These are phyloP conservation scores for Coemansia sp. DNA, from an alignment of 192 early-diverging fungal genomes.

Conservation along the genomic window DNA sequence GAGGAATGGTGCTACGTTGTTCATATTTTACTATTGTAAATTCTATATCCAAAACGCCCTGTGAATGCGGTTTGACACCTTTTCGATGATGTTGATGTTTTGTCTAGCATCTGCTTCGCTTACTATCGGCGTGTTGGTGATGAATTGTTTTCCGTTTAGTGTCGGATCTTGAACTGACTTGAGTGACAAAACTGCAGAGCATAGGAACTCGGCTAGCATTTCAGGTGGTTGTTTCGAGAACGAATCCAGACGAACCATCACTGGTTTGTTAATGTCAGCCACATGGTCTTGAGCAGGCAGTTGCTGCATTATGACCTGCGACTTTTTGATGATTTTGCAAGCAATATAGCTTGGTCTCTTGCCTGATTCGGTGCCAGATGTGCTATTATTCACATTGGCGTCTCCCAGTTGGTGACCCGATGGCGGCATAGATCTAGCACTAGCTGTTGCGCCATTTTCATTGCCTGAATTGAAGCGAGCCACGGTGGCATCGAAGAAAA, in stretches of 20 bases:
- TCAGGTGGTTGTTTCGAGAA: slow-evolving; percentile 38
- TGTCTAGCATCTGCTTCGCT: slow-evolving; percentile 39
- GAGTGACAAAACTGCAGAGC: slow-evolving; percentile 34
- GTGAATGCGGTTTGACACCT: slow-evolving; percentile 34
- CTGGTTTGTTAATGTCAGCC: not conserved
- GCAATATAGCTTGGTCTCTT: slow-evolving; percentile 4
- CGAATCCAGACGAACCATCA: slow-evolving; percentile 28
- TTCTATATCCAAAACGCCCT: slow-evolving; percentile 23
- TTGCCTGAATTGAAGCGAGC: slow-evolving; percentile 23
- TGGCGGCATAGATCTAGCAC: not conserved
- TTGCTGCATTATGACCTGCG: slow-evolving; percentile 49
- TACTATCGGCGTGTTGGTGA: slow-evolving; percentile 43
- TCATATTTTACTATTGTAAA: not conserved
- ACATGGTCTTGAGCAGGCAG: not conserved
- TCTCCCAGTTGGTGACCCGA: not conserved
- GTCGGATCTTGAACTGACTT: slow-evolving; percentile 7
- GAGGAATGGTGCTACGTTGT: too few relatives aligned
- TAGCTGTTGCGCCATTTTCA: slow-evolving; percentile 13
- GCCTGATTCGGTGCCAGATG: not conserved
- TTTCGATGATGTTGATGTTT: slow-evolving; percentile 26
- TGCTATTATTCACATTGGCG: not conserved
- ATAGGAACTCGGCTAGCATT: slow-evolving; percentile 42
- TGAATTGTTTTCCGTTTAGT: slow-evolving; percentile 25
- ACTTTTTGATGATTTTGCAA: slow-evolving; percentile 37
- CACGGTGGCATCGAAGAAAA: slow-evolving; percentile 24